Evolutionary conservation across 345 rosid species (phyloP), one percentile per base, ranked within the genome.

Genomic region (Acer yangbiense): DNA sequence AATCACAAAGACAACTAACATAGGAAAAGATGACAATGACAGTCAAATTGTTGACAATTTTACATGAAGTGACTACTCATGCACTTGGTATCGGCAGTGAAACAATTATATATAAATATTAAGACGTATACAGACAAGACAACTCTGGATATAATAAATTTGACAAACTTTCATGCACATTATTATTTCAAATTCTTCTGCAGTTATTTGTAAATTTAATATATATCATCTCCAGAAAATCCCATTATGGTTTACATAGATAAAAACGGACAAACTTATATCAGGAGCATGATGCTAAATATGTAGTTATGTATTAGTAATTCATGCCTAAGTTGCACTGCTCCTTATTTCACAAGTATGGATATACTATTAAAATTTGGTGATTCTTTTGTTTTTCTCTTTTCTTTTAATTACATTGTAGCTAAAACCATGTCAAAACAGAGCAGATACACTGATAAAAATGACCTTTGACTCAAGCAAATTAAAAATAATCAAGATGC

Each of bases 191-290:
- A 13, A 39, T 69, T 48, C 58, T 69, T 14, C 23, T 69, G 12
- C 25, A 66, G 70, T 39, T 46, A 69, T 10, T 69, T 32, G 61
- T 52, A 29, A 29, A 71, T 71, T 71, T 54, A 61, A 52, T 29
- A 18, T 16, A 27, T 54, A 41, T 14, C 9, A 0, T 35, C 60
- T 23, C 72, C 39, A 25, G 23, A 50, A 27, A 7, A 69, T 13
- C 3, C 43, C 7, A 39, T 35, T 6, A 35, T 11, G 35, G 48
- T 66, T 66, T 35, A 18, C 12, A 2, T 16, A 32, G 35, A 17
- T n/a, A 17, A 48, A 41, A n/a, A 9, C 1, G 17, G 54, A 3
- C 12, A 35, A 67, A 18, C 54, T 0, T 3, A 50, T 17, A 71
- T 17, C 0, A 6, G 9, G 71, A 41, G 25, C 20, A 14, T 68